These are phyloP conservation scores for Sambucus nigra DNA, from an alignment of 129 eudicot genomes.

Conservation along the genomic window DNA sequence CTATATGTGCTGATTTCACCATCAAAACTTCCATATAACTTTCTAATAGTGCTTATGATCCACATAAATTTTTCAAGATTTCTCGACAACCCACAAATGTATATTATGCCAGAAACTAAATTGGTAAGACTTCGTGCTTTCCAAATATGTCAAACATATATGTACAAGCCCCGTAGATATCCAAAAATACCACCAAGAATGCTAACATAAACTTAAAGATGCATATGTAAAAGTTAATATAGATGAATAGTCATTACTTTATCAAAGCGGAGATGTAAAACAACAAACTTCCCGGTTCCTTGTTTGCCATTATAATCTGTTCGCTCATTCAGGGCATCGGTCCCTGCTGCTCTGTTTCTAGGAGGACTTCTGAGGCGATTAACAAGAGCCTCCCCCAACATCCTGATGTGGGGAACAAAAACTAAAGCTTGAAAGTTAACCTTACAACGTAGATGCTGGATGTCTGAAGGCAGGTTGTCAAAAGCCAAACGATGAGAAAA, in stretches of 20 bases:
- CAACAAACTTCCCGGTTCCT: conserved; percentile 67
- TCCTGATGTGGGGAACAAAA: conserved; percentile 71
- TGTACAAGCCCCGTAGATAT: not conserved
- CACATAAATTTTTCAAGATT: not conserved
- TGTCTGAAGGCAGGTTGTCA: conserved; percentile 63
- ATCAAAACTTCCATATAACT: too few species aligned
- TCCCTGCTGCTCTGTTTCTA: conserved; percentile 9
- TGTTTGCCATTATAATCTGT: conserved; percentile 12
- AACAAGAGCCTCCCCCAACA: conserved; percentile 57
- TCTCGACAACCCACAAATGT: not conserved
- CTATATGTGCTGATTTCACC: too few species aligned
- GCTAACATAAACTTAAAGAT: not conserved
- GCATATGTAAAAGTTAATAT: not conserved
- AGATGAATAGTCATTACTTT: conserved; percentile 38
- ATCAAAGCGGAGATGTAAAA: conserved; percentile 93
- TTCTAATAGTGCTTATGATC: not conserved
- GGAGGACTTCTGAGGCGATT: conserved; percentile 54
- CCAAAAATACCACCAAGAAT: not conserved
- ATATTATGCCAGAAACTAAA: not conserved
- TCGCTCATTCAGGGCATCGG: conserved; percentile 15
- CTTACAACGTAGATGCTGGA: conserved; percentile 79
- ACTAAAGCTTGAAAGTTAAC: conserved; percentile 82
- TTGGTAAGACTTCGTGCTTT: not conserved
- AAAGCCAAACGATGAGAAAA: conserved; percentile 96
- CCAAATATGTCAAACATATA: not conserved